A percentile compares a stretch with the other conserved stretches of the same genome.
phyloP scores from a whole-genome alignment of 805 yeast genomes.

The Kockiozyma suomiensis region DNA sequence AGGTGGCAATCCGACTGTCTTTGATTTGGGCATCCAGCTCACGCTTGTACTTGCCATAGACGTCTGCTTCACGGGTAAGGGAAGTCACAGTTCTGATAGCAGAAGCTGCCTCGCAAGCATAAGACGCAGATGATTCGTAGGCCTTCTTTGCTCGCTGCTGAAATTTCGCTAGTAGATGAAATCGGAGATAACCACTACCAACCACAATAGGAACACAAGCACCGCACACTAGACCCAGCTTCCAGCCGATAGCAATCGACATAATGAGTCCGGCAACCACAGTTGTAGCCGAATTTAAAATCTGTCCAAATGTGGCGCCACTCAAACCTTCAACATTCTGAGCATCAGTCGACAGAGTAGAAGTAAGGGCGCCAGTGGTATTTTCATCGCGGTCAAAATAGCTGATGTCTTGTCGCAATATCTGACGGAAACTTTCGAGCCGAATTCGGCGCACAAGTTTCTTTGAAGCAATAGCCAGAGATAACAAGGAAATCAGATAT shows the following conservation, averaged over 20 bases:
- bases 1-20: conserved; percentile 42
- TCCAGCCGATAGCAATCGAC: conserved; percentile 47
- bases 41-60: conserved; percentile 38
- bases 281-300: conserved; percentile 41
- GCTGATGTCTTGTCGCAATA: conserved; percentile 39
- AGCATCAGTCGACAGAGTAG: conserved; percentile 38
- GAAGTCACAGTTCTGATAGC: conserved; percentile 50
- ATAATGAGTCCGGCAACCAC: conserved; percentile 44
- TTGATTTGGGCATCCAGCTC: conserved; percentile 19
- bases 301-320: conserved; percentile 41
- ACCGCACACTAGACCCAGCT: conserved; percentile 47
- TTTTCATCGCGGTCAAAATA: conserved; percentile 39
- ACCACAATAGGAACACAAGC: conserved; percentile 42
- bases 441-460: conserved; percentile 38
- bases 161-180: conserved; percentile 41
- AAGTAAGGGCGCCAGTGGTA: conserved; percentile 37
- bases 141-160: conserved; percentile 44
- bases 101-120: conserved; percentile 47
- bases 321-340: conserved; percentile 39
- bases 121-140: conserved; percentile 46
- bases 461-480: conserved; percentile 38
- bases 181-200: conserved; percentile 47
- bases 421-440: conserved; percentile 33
- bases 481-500: conserved; percentile 45
- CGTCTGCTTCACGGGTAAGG: conserved; percentile 48